Base-by-base conservation (phyloP, 371 early-diverging fungal species). In the Rhizopus arrhizus region DNA sequence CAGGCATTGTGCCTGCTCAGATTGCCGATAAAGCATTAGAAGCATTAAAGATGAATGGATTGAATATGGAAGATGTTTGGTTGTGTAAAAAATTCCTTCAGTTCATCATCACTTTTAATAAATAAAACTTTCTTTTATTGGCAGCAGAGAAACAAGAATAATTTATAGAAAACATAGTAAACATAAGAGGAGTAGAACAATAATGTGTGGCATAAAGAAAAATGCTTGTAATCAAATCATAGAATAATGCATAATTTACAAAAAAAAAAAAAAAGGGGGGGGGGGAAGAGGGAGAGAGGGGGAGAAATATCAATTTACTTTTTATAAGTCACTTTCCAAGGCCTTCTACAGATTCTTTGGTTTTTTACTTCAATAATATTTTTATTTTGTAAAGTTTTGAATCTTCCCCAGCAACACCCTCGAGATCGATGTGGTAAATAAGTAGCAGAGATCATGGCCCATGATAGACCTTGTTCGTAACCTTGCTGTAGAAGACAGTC, bases 391-490 rank as follows among this genome's bases (percentile, higher is more conserved):
- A 77, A 38, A 9, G 73, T 78, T 35, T 78, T 78, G 35, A 74
- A 78, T 15, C 78, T 66, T 32, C 78, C 78, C 78, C 78, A 77
- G 34, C 78, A 77, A 38, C 78, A 78, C 3, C 78, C 78, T 59
- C 78, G 52, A 10, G 78, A 78, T 6, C 78, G 75, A 59, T 75
- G 75, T 8, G 78, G 78, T 12, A 78, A 51, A 54, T 70, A 78
- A 2, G 73, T 78, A 1, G 70, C 58, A 9, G 78, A 70, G 28
- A 78, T 73, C 75, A 78, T 73, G 5, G 75, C 75, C 78, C 78
- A 78, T 0, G 78, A 78, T 13, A 78, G 42, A 3, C 78, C 78
- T 59, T 75, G 68, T 3, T 68, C 67, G 51, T 78, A 78, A 4
- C 78, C 78, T 55, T 70, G 69, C 49, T 68, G 69, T 33, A 78